Evolutionary conservation across 106 monocot genomes (phyloP).

Genomic region (Cymbidium sinense): DNA sequence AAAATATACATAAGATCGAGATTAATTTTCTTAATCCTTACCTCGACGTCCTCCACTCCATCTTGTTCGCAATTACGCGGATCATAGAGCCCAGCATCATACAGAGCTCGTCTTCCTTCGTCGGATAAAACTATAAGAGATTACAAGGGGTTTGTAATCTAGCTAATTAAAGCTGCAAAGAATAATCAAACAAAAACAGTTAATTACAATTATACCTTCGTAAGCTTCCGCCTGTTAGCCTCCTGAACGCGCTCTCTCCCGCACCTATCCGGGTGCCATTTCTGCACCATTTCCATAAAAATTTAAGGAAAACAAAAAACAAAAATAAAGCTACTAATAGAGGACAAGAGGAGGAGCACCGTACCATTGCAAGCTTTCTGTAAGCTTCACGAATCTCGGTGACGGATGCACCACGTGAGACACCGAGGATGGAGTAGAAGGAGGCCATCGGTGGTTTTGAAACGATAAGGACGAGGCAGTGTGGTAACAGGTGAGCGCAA

Average conservation of each 20-base stretch:
- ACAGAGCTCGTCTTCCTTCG: constrained; percentile 35
- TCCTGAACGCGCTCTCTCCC: constrained; percentile 26
- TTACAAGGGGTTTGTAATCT: too few species aligned
- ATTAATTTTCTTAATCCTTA: background rate
- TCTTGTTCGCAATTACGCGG: constrained; percentile 33
- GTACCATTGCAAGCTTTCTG: constrained; percentile 38
- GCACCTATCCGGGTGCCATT: constrained; percentile 53
- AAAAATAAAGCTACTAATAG: too few species aligned
- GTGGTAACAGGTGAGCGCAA: too few species aligned
- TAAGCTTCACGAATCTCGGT: constrained; percentile 45
- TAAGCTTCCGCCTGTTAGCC: constrained; percentile 45
- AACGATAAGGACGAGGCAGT: too few species aligned
- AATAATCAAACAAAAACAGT: background rate
- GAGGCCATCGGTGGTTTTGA: constrained; percentile 19
- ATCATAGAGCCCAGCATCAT: constrained; percentile 46
- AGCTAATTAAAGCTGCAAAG: background rate
- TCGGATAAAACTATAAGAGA: constrained; percentile 45
- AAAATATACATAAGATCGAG: too few species aligned
- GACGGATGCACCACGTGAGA: constrained; percentile 22
- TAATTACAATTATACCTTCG: constrained; percentile 30
- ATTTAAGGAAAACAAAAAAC: too few species aligned
- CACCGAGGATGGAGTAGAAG: constrained; percentile 42
- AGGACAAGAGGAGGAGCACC: too few species aligned
- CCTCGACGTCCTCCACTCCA: constrained; percentile 43
- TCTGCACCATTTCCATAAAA: constrained; percentile 16